A percentile compares a stretch with the other conserved stretches of the same genome.
phyloP scores from a whole-genome alignment of 495 filamentous ascomycete genomes.

The Xylaria sp. region DNA sequence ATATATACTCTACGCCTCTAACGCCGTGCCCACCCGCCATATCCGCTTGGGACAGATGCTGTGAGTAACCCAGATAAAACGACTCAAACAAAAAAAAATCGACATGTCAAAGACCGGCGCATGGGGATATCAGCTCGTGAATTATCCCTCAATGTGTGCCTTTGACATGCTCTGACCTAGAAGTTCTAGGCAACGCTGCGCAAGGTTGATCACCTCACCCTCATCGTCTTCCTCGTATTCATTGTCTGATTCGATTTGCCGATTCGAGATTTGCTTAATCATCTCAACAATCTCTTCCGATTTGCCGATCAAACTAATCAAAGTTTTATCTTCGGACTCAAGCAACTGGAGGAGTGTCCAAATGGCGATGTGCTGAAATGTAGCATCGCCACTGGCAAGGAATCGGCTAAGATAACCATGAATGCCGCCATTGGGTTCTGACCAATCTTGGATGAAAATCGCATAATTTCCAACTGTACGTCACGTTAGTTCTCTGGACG shows the following conservation, averaged over 20 bases:
- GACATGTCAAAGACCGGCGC: constrained; percentile 21
- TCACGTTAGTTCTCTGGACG: constrained; percentile 32
- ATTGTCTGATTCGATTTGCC: constrained; percentile 86
- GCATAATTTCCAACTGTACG: constrained; percentile 88
- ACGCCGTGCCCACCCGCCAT: constrained; percentile 45
- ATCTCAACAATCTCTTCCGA: constrained; percentile 88
- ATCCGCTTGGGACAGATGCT: constrained; percentile 49
- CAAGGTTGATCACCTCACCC: constrained; percentile 90
- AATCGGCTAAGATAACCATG: constrained; percentile 94
- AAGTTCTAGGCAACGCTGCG: constrained; percentile 85
- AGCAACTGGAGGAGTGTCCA: constrained; percentile 96
- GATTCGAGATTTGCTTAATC: constrained; percentile 89
- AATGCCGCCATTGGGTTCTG: constrained; percentile 88
- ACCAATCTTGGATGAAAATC: constrained; percentile 94
- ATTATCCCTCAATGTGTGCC: constrained; percentile 63
- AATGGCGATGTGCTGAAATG: constrained; percentile 98
- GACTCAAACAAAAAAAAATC: constrained; percentile 25
- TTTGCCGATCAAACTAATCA: constrained; percentile 84
- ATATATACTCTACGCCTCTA: constrained; percentile 45
- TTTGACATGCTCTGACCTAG: constrained; percentile 67
- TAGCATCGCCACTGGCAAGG: constrained; percentile 90
- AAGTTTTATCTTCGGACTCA: constrained; percentile 87
- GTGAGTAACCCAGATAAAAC: constrained; percentile 46
- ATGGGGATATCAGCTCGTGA: background rate
- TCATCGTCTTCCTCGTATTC: constrained; percentile 88